Evolutionary conservation across 164 flowering plant species (phyloP).

Genomic region (Macadamia tetraphylla): DNA sequence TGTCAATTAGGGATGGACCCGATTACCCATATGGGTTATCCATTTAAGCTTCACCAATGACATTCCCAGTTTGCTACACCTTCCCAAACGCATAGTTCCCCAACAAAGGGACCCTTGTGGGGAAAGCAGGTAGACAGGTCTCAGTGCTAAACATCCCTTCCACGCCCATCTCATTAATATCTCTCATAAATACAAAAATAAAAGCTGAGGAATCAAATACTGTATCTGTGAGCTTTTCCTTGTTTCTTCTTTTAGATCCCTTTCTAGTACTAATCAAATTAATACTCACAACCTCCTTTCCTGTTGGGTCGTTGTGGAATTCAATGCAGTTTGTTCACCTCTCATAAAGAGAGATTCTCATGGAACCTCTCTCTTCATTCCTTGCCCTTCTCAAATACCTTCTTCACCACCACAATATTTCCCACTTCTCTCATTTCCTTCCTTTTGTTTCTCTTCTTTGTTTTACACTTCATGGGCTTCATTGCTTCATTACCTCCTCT

Average conservation of each 20-base stretch:
- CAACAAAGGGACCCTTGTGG: no score
- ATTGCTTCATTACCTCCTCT: no score
- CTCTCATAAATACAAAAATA: neutral
- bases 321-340: conserved; percentile 6
- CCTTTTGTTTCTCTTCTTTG: neutral
- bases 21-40: no score
- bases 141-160: neutral
- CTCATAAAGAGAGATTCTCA: conserved; percentile 6
- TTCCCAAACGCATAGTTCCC: no score
- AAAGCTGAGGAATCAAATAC: no score
- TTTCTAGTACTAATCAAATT: conserved; percentile 1
- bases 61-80: no score
- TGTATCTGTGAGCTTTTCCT: neutral
- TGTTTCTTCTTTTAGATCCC: neutral
- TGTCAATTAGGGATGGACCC: no score
- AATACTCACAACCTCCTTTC: conserved; percentile 11
- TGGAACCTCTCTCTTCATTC: neutral
- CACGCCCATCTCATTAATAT: neutral
- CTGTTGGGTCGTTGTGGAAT: conserved; percentile 13
- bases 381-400: neutral
- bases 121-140: no score
- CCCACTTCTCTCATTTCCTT: neutral
- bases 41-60: no score
- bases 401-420: neutral
- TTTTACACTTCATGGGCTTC: no score